Evolutionary conservation across 768 basidiomycete species (phyloP).

Genomic region (Collybia sordida): DNA sequence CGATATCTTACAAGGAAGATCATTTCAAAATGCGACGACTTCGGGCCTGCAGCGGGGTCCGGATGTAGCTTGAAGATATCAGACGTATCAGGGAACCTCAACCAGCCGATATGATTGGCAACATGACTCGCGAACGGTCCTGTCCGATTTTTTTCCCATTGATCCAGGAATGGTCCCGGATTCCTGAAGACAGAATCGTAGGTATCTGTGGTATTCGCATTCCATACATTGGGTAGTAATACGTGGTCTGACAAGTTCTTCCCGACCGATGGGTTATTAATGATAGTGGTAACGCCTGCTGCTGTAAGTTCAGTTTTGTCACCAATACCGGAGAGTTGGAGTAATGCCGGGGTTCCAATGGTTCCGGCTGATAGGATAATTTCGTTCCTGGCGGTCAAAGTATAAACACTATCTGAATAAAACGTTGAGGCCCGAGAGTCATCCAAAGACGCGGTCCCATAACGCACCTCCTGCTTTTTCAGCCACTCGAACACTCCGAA

Average conservation of each 20-base stretch:
- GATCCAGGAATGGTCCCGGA: conserved; percentile 7
- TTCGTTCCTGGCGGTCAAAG: conserved; percentile 11
- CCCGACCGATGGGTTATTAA: conserved; percentile 43
- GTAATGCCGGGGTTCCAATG: conserved; percentile 15
- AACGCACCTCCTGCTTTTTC: too few relatives aligned
- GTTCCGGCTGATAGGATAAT: conserved; percentile 18
- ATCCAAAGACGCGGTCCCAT: too few relatives aligned
- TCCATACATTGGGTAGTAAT: conserved; percentile 22
- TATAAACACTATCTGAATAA: too few relatives aligned
- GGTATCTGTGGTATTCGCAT: conserved; percentile 21
- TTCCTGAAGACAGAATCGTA: conserved; percentile 23
- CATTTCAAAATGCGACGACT: neutral
- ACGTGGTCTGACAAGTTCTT: conserved; percentile 47
- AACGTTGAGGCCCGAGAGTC: too few relatives aligned
- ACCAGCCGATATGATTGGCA: conserved; percentile 20
- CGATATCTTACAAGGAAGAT: neutral
- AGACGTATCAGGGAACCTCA: neutral
- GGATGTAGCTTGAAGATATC: neutral
- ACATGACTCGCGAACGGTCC: conserved; percentile 28
- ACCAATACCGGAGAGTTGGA: conserved; percentile 34
- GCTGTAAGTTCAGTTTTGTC: conserved; percentile 27
- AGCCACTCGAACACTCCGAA: too few relatives aligned
- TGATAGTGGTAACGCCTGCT: conserved; percentile 35
- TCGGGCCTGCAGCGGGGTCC: neutral
- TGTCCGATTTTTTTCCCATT: conserved; percentile 26